phyloP scores from a whole-genome alignment of 2,329 filamentous ascomycete genomes.

The Penicillium corylophilum region DNA sequence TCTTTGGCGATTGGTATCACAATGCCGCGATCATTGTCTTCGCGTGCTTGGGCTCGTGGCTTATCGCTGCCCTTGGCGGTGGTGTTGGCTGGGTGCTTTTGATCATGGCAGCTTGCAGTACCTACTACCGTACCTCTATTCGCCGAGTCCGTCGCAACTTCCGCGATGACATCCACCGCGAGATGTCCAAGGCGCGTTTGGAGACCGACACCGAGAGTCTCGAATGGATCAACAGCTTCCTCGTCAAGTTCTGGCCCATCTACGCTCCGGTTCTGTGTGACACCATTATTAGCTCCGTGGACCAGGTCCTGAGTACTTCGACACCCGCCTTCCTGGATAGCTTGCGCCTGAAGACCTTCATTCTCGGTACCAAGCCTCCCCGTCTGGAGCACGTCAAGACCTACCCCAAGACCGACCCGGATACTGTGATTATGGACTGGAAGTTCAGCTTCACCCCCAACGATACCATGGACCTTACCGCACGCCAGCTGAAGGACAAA shows the following conservation, averaged over 20 bases:
- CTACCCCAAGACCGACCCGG: slow-evolving; percentile 91
- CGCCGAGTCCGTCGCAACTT: slow-evolving; percentile 93
- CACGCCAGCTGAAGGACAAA: slow-evolving; percentile 87
- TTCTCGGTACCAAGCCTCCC: slow-evolving; percentile 90
- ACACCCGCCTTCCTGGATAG: slow-evolving; percentile 93
- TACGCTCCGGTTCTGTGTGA: slow-evolving; percentile 91
- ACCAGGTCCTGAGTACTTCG: slow-evolving; percentile 89
- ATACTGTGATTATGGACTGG: slow-evolving; percentile 98
- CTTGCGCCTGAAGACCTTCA: slow-evolving; percentile 88
- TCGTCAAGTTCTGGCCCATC: slow-evolving; percentile 99
- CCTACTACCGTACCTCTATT: slow-evolving; percentile 94
- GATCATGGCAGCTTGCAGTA: slow-evolving; percentile 86
- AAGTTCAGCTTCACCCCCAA: slow-evolving; percentile 99
- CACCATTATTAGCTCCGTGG: slow-evolving; percentile 88
- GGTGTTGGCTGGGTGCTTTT: slow-evolving; percentile 91
- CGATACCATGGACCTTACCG: slow-evolving; percentile 86
- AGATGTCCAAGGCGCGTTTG: slow-evolving; percentile 80
- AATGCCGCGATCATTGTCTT: slow-evolving; percentile 94
- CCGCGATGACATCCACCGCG: slow-evolving; percentile 86
- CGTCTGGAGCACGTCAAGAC: slow-evolving; percentile 97
- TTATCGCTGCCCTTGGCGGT: slow-evolving; percentile 83
- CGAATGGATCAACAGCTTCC: slow-evolving; percentile 98
- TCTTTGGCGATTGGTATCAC: slow-evolving; percentile 98
- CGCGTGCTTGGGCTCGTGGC: slow-evolving; percentile 85
- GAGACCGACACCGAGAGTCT: slow-evolving; percentile 90